Percentiles rank a stretch among this genome's conserved stretches.
Evolutionary conservation across 2,329 filamentous ascomycete genomes (phyloP).

Genomic region (Diaporthe sp.): DNA sequence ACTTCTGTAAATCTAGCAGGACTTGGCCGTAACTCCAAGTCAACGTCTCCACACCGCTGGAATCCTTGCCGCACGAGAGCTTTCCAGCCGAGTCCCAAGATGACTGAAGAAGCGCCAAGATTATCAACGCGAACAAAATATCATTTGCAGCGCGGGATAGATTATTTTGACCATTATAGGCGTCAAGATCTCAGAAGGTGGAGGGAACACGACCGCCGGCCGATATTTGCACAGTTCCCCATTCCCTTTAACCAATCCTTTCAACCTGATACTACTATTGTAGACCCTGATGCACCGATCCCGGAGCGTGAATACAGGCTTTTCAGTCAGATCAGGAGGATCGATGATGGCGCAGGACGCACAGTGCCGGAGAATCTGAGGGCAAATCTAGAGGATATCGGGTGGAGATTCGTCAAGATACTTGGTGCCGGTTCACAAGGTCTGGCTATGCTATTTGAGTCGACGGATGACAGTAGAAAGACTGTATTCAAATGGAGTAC

Average conservation of each 20-base stretch:
- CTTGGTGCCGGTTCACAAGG: constrained; percentile 26
- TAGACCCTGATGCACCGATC: not conserved
- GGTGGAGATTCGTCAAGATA: not conserved
- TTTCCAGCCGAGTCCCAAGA: not conserved
- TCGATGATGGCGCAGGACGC: not conserved
- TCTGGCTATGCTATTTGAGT: not conserved
- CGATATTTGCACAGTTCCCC: not conserved
- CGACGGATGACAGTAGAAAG: not conserved
- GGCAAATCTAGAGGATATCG: not conserved
- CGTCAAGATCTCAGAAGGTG: not conserved
- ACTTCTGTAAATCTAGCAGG: not conserved
- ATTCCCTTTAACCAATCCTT: not conserved
- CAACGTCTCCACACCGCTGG: not conserved
- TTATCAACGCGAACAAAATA: too few species aligned
- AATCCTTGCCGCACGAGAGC: not conserved
- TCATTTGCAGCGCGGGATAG: not conserved
- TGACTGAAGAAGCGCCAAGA: not conserved
- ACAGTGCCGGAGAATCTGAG: not conserved
- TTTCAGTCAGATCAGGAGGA: not conserved
- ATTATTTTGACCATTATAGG: not conserved
- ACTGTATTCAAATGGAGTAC: not conserved
- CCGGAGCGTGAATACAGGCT: not conserved
- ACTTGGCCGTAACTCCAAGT: not conserved
- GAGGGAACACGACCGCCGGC: not conserved
- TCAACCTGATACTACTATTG: not conserved